Percentiles rank a stretch among this genome's conserved stretches.
Evolutionary conservation across 495 filamentous ascomycete species (phyloP).

Genomic region (Annulohypoxylon nitens): DNA sequence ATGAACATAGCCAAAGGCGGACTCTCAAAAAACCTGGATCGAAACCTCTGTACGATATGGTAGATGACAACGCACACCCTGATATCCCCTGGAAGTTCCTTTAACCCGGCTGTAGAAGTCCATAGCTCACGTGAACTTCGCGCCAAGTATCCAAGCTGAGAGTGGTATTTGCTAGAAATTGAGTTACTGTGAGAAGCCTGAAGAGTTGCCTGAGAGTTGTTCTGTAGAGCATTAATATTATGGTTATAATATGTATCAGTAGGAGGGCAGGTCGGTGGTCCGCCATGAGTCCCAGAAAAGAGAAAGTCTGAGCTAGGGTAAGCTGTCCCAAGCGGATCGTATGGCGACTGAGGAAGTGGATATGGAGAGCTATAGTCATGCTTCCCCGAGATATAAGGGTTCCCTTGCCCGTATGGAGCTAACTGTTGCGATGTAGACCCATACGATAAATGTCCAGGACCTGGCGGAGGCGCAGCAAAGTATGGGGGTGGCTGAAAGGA

Average conservation of each 20-base stretch:
- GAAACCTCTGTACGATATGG: conserved; percentile 68
- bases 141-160: conserved; percentile 70
- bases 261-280: conserved; percentile 27
- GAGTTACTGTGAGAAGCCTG: conserved; percentile 32
- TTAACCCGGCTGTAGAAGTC: conserved; percentile 69
- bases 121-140: conserved; percentile 72
- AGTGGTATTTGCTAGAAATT: conserved; percentile 58
- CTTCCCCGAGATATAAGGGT: conserved; percentile 46
- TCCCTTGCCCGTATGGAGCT: conserved; percentile 17
- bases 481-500: conserved; percentile 23
- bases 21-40: conserved; percentile 65
- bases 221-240: conserved; percentile 46
- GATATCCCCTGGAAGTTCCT: conserved; percentile 72
- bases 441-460: conserved; percentile 22
- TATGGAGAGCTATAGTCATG: conserved; percentile 52
- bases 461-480: conserved; percentile 2
- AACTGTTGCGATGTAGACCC: conserved; percentile 14
- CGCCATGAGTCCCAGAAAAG: conserved; percentile 31
- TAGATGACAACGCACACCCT: conserved; percentile 74
- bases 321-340: conserved; percentile 43
- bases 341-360: conserved; percentile 41
- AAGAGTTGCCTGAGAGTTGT: conserved; percentile 36
- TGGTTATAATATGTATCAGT: conserved; percentile 42
- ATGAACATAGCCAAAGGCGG: conserved; percentile 72
- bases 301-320: conserved; percentile 4